Evolutionary conservation across 2,329 filamentous ascomycete genomes (phyloP).

Genomic region (Fusarium xyrophilum): DNA sequence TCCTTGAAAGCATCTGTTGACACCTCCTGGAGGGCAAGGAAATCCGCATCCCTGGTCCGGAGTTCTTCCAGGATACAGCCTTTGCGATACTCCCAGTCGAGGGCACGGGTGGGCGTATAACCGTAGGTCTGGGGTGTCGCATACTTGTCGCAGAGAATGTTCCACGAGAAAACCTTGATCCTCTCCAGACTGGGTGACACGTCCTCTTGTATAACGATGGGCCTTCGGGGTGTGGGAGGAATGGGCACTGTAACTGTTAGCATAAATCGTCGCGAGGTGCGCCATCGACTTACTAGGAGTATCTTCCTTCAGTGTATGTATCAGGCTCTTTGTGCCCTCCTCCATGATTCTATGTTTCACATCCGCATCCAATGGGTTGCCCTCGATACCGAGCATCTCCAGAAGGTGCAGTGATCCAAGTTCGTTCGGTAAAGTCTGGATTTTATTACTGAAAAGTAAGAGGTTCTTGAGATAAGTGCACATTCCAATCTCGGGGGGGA

Average conservation of each 20-base stretch:
- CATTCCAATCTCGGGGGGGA: constrained; percentile 95
- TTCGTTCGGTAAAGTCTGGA: constrained; percentile 82
- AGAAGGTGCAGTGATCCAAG: constrained; percentile 87
- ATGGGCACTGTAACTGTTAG: constrained; percentile 67
- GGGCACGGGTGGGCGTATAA: constrained; percentile 82
- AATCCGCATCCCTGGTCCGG: constrained; percentile 79
- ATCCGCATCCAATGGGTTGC: constrained; percentile 80
- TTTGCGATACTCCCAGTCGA: constrained; percentile 87
- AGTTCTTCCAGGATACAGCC: constrained; percentile 86
- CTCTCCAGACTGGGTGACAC: constrained; percentile 67
- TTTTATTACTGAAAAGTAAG: constrained; percentile 87
- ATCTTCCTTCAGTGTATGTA: constrained; percentile 82
- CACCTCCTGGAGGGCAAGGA: constrained; percentile 92
- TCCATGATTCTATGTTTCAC: constrained; percentile 85
- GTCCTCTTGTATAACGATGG: constrained; percentile 78
- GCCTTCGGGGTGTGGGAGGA: constrained; percentile 77
- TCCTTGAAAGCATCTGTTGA: constrained; percentile 91
- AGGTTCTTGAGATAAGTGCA: constrained; percentile 89
- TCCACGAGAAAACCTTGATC: constrained; percentile 90
- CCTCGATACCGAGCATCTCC: constrained; percentile 89
- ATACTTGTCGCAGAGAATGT: constrained; percentile 93
- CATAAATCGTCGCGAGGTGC: neutral
- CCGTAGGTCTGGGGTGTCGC: constrained; percentile 86
- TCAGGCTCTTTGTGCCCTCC: constrained; percentile 83
- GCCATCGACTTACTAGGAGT: constrained; percentile 72